Conservation (phyloP, 306 rosid species). For the Cucurbita maxima region DNA sequence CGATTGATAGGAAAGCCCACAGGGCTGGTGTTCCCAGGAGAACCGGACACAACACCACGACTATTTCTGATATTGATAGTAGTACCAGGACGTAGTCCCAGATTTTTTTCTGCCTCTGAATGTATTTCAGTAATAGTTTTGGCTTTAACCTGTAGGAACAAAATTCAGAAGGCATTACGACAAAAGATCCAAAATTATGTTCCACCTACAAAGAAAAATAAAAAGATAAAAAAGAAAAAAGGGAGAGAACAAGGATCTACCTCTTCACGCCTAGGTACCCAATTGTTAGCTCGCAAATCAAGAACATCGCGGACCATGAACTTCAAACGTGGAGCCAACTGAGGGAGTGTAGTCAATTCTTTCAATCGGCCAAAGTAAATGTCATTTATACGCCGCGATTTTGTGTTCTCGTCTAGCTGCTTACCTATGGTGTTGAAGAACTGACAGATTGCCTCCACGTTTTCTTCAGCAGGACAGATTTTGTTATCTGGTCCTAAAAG, state of each 20-base stretch:
- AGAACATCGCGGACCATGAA: slow-evolving; percentile 79
- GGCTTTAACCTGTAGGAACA: slow-evolving; percentile 54
- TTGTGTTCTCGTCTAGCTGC: slow-evolving; percentile 75
- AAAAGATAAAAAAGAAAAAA: neutral
- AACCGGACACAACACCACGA: slow-evolving; percentile 41
- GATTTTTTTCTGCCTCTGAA: slow-evolving; percentile 86
- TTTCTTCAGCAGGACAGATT: slow-evolving; percentile 90
- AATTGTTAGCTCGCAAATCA: slow-evolving; percentile 69
- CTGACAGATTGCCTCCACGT: slow-evolving; percentile 95
- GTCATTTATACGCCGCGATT: slow-evolving; percentile 70
- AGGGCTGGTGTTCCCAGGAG: slow-evolving; percentile 43
- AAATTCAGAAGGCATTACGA: neutral
- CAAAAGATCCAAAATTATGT: neutral
- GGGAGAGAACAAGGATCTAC: slow-evolving; percentile 16
- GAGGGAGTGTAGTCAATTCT: slow-evolving; percentile 56
- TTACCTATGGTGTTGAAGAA: slow-evolving; percentile 90
- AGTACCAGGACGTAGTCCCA: slow-evolving; percentile 96
- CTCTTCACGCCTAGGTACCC: slow-evolving; percentile 99
- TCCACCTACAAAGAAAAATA: neutral
- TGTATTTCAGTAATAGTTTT: slow-evolving; percentile 93
- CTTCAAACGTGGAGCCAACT: slow-evolving; percentile 65
- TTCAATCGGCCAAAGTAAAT: slow-evolving; percentile 58
- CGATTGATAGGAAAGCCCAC: slow-evolving; percentile 58
- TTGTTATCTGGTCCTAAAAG: slow-evolving; percentile 70
- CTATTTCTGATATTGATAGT: slow-evolving; percentile 65